Evolutionary conservation across 108 stramenopile genomes (phyloP).

Genomic region (Cyclostephanos invisitatus): DNA sequence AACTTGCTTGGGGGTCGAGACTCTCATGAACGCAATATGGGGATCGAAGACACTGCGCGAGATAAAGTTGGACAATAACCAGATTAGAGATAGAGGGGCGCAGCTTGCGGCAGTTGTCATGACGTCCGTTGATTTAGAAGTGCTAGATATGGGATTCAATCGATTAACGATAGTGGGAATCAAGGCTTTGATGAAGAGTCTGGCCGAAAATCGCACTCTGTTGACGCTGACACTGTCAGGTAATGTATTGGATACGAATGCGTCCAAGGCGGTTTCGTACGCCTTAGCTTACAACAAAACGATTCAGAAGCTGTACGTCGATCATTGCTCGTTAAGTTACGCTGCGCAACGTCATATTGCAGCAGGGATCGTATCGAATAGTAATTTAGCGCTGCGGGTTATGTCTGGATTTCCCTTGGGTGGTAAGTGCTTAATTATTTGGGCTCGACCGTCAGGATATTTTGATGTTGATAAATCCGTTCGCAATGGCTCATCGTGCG

Average conservation of each 20-base stretch:
- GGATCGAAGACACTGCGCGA: constrained; percentile 72
- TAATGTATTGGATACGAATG: constrained; percentile 77
- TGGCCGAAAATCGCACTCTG: constrained; percentile 71
- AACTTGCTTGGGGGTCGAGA: constrained; percentile 75
- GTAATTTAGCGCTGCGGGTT: constrained; percentile 53
- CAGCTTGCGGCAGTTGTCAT: constrained; percentile 82
- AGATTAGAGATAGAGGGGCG: constrained; percentile 80
- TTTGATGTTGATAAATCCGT: background rate
- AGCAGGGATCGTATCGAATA: constrained; percentile 84
- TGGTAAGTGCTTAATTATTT: constrained; percentile 55
- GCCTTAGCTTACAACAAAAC: constrained; percentile 81
- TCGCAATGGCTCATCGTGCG: background rate
- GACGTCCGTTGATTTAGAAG: constrained; percentile 67
- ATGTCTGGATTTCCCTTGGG: constrained; percentile 78
- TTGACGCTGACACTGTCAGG: constrained; percentile 58
- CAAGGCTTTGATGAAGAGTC: constrained; percentile 82
- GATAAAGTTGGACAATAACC: constrained; percentile 79
- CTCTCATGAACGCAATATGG: constrained; percentile 88
- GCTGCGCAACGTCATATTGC: constrained; percentile 86
- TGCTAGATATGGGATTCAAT: constrained; percentile 81
- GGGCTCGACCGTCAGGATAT: background rate
- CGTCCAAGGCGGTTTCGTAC: constrained; percentile 82
- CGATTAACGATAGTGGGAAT: constrained; percentile 77
- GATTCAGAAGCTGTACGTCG: constrained; percentile 61
- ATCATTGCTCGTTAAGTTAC: constrained; percentile 76